Percentiles rank a stretch among this genome's conserved stretches.
Conservation (phyloP, 1,284 basidiomycete genomes). For the Meripilus lineatus region DNA sequence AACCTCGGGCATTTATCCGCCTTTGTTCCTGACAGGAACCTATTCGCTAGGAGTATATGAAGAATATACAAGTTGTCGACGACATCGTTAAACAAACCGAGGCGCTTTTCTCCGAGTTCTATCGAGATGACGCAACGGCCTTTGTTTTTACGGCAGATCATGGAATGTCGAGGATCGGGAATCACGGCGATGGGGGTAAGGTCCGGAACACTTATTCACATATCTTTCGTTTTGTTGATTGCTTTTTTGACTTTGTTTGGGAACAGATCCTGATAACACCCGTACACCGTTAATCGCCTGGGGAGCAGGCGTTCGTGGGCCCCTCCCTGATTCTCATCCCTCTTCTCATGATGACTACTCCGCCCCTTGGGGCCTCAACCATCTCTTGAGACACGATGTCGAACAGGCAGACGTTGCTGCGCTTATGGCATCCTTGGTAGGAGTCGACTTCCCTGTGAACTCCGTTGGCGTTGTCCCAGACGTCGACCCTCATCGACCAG, state of each 20-base stretch:
- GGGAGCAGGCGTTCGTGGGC: conserved; percentile 74
- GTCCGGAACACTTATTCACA: conserved; percentile 6
- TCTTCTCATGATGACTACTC: conserved; percentile 72
- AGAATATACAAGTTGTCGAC: conserved; percentile 82
- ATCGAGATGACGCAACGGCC: conserved; percentile 64
- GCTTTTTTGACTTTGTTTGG: conserved; percentile 2
- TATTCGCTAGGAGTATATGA: conserved; percentile 72
- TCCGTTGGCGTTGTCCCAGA: conserved; percentile 74
- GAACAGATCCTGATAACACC: conserved; percentile 80
- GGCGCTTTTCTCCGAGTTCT: conserved; percentile 59
- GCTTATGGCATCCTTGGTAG: conserved; percentile 74
- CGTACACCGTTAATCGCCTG: conserved; percentile 83
- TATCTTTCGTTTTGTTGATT: conserved; percentile 1
- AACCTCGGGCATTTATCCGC: no score
- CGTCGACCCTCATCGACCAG: conserved; percentile 45
- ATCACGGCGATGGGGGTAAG: conserved; percentile 84
- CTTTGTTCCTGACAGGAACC: no score
- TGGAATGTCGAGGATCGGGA: conserved; percentile 87
- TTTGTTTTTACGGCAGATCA: conserved; percentile 89
- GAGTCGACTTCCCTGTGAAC: conserved; percentile 70
- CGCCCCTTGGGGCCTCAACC: conserved; percentile 50
- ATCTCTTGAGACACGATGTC: conserved; percentile 64
- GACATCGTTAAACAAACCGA: conserved; percentile 70
- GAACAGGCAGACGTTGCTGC: conserved; percentile 84
- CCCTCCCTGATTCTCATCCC: conserved; percentile 46